Conservation (phyloP, 2,329 filamentous ascomycete genomes). For the Neofusicoccum laricinum region DNA sequence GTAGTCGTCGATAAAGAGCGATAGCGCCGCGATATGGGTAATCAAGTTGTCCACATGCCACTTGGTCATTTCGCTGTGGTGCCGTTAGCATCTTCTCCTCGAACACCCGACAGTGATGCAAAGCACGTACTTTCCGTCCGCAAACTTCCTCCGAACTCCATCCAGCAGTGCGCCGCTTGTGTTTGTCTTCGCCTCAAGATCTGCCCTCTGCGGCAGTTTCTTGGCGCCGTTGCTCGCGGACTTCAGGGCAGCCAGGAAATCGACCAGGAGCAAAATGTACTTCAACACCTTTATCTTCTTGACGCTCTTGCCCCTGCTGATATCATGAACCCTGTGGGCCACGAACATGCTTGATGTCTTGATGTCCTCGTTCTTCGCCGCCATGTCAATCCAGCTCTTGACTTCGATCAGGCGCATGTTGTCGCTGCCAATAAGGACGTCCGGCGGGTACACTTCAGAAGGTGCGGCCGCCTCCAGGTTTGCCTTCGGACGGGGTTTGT, state of each 20-base stretch:
- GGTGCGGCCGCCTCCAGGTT: conserved; percentile 66
- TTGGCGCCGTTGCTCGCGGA: conserved; percentile 37
- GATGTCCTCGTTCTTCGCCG: conserved; percentile 58
- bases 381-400: conserved; percentile 70
- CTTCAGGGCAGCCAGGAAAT: conserved; percentile 44
- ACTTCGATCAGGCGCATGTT: conserved; percentile 67
- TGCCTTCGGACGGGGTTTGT: conserved; percentile 70
- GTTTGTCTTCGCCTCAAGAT: conserved; percentile 56
- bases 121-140: conserved; percentile 47
- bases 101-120: conserved; percentile 22
- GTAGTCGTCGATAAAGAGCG: conserved; percentile 70
- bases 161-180: conserved; percentile 63
- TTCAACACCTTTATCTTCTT: conserved; percentile 47
- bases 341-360: conserved; percentile 62
- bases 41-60: conserved; percentile 69
- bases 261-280: conserved; percentile 48
- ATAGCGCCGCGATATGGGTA: conserved; percentile 70
- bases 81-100: conserved; percentile 18
- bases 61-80: conserved; percentile 58
- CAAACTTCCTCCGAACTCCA: conserved; percentile 67
- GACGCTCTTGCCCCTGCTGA: conserved; percentile 53
- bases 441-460: conserved; percentile 69
- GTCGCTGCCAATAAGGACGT: conserved; percentile 64
- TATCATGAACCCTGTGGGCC: conserved; percentile 58
- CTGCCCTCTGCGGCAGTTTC: conserved; percentile 59